A percentile compares a stretch with the other conserved stretches of the same genome.
These are phyloP conservation scores for Afroboletus lepidellus DNA, from an alignment of 1,284 basidiomycete species.

Conservation along the genomic window DNA sequence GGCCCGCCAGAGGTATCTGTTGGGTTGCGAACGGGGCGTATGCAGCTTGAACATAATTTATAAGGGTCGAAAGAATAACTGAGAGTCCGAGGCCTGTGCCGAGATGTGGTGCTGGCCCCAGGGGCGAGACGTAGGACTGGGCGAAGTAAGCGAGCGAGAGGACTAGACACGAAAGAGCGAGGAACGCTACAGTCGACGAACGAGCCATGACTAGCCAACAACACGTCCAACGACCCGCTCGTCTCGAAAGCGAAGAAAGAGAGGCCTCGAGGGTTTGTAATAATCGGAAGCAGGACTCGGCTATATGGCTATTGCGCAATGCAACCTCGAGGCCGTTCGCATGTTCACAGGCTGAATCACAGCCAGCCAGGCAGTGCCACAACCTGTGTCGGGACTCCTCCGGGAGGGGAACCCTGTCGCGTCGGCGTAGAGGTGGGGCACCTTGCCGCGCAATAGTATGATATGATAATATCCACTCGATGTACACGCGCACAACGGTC, in stretches of 20 bases:
- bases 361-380: conserved; percentile 20
- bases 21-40: conserved; percentile 21
- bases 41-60: conserved; percentile 25
- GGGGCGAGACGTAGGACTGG: conserved; percentile 33
- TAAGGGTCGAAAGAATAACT: conserved; percentile 26
- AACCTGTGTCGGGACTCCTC: neutral
- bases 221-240: conserved; percentile 1
- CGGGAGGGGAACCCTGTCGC: neutral
- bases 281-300: conserved; percentile 15
- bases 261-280: neutral
- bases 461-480: neutral
- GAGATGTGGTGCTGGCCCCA: conserved; percentile 35
- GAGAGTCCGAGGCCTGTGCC: conserved; percentile 23
- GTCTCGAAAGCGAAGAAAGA: conserved; percentile 2
- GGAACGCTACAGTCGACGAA: conserved; percentile 16
- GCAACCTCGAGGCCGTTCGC: conserved; percentile 28
- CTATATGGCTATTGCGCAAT: conserved; percentile 19
- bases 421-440: neutral
- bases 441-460: neutral
- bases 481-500: neutral
- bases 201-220: conserved; percentile 26
- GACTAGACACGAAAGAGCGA: conserved; percentile 28
- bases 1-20: conserved; percentile 17
- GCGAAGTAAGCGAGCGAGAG: conserved; percentile 32
- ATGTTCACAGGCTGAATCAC: conserved; percentile 23